Base-by-base conservation (phyloP, 805 yeast species). In the Metschnikowia similis region DNA sequence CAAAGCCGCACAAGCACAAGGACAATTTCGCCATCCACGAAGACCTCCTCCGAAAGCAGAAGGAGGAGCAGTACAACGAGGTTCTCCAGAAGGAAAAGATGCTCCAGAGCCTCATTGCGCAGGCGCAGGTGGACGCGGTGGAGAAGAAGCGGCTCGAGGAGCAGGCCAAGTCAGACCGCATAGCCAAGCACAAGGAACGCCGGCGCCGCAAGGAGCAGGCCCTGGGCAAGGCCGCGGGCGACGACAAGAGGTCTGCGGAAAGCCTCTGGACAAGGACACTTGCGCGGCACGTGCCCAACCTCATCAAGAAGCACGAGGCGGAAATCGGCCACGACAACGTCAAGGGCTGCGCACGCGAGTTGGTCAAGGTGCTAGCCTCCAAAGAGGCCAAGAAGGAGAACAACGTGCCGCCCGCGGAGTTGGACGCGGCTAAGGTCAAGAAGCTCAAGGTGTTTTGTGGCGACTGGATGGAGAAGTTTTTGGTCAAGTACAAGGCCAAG, bases 261-360 rank as follows among this genome's bases (percentile, higher is more conserved):
- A 53, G 56, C 10, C 62, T 60, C 45, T 79, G 83, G 83, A 72
- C 67, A 6, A 64, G 61, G 37, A 56, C 72, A 31, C 81, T 92
- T 63, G 97, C 97, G 1, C 67, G 75, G 13, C 74, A 81, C 57
- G 87, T 92, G 9, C 97, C 97, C 8, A 89, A 90, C 59, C 66
- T 87, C 61, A 74, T 91, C 48, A 82, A 83, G 55, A 81, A 80
- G 56, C 81, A 85, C 64, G 85, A 81, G 55, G 63, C 72, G 2
- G 83, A 82, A 48, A 72, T 92, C 21, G 90, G 89, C 4, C 83
- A 81, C 50, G 96, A 87, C 4, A 76, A 81, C 49, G 61, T 89
- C 46, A 92, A 91, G 67, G 77, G 77, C 35, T 85, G 90, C 66
- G 88, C 96, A 2, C 79, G 82, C 52, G 96, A 90, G 45, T 81